These are phyloP conservation scores for Geranium brycei DNA, from an alignment of 345 rosid genomes.

Conservation along the genomic window DNA sequence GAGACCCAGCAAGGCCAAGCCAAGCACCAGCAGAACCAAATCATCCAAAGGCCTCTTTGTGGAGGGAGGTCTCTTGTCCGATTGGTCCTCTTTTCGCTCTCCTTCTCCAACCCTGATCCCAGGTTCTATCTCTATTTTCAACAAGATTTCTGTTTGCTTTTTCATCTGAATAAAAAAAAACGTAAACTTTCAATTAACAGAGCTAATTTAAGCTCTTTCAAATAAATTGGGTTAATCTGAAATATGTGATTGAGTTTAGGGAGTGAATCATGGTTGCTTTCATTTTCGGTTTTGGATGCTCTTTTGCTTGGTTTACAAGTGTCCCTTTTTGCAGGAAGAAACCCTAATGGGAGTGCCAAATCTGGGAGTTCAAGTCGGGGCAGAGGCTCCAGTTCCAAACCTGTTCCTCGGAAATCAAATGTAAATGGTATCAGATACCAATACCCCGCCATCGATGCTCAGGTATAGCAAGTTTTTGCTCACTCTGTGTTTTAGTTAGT, in stretches of 20 bases:
- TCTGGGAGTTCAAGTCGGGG: constrained; percentile 24
- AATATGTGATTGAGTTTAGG: background rate
- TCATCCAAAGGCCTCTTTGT: constrained; percentile 39
- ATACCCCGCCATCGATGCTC: constrained; percentile 9
- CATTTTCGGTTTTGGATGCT: background rate
- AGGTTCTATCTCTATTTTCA: constrained; percentile 15
- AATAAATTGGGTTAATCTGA: background rate
- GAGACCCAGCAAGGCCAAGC: constrained; percentile 1
- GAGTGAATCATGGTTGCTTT: background rate
- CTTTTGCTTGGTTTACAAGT: background rate
- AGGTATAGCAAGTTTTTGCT: constrained; percentile 22
- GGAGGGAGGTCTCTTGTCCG: constrained; percentile 64
- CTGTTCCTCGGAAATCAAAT: constrained; percentile 19
- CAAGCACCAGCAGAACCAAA: background rate
- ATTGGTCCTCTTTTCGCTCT: constrained; percentile 34
- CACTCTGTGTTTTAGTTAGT: background rate
- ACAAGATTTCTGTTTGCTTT: background rate
- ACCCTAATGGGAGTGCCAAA: constrained; percentile 12
- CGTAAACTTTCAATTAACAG: background rate
- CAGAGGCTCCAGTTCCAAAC: constrained; percentile 32
- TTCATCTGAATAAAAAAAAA: background rate
- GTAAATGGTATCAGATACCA: constrained; percentile 11
- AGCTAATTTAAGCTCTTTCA: no score
- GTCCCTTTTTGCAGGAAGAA: constrained; percentile 29
- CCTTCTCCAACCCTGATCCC: constrained; percentile 19